These are phyloP conservation scores for Penicillium canescens DNA, from an alignment of 495 filamentous ascomycete species.

Conservation along the genomic window DNA sequence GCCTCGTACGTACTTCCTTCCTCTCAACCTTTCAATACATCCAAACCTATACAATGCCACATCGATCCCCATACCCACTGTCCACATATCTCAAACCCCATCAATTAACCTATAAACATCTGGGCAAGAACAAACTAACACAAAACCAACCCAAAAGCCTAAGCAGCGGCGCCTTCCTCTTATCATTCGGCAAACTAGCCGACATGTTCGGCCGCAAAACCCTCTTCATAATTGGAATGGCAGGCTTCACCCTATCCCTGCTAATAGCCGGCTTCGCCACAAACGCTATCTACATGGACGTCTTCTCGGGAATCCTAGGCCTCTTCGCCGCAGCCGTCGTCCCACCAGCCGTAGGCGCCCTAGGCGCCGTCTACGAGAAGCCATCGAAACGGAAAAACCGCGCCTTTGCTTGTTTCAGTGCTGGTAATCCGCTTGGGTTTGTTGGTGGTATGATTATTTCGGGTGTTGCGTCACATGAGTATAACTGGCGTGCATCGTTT, in stretches of 20 bases:
- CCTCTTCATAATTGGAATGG: constrained; percentile 67
- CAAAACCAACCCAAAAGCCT: constrained; percentile 40
- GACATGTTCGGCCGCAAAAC: constrained; percentile 73
- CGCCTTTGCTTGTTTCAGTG: constrained; percentile 66
- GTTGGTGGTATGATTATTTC: constrained; percentile 66
- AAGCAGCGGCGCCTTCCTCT: constrained; percentile 67
- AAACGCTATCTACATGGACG: constrained; percentile 62
- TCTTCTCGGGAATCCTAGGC: constrained; percentile 64
- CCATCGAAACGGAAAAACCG: constrained; percentile 65
- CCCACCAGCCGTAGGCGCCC: constrained; percentile 64
- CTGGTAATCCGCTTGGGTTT: constrained; percentile 70
- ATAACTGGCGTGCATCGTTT: constrained; percentile 67
- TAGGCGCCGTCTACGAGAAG: constrained; percentile 63
- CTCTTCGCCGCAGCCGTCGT: constrained; percentile 63
- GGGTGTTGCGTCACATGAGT: constrained; percentile 66
- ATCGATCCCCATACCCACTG: neutral
- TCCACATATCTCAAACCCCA: neutral
- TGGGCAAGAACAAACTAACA: constrained; percentile 4
- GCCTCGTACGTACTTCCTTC: constrained; percentile 45
- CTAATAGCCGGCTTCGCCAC: constrained; percentile 62
- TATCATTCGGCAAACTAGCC: constrained; percentile 71
- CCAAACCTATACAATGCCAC: neutral
- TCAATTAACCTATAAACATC: too few relatives aligned
- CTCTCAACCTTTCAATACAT: neutral
- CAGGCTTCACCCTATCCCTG: constrained; percentile 58